phyloP scores from a whole-genome alignment of 176 grass and related monocot species.

The Saccharum spontaneum region DNA sequence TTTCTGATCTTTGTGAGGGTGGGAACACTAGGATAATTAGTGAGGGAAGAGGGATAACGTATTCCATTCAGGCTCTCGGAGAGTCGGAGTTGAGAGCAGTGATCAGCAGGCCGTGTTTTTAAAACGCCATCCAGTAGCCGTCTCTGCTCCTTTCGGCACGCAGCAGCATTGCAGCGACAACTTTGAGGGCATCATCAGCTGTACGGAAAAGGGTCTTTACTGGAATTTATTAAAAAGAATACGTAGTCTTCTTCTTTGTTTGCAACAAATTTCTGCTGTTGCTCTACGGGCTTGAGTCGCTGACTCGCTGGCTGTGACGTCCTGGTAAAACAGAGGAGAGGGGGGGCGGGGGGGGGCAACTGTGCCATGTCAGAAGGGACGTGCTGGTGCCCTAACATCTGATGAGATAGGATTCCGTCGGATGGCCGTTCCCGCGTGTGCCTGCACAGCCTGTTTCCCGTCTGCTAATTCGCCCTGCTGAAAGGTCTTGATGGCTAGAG shows the following conservation, averaged over 20 bases:
- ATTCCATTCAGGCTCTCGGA: neutral
- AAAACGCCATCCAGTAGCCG: conserved; percentile 5
- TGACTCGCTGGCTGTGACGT: neutral
- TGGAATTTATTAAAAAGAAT: neutral
- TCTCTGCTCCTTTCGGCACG: conserved; percentile 19
- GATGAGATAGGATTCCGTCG: too few relatives aligned
- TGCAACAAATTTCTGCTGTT: neutral
- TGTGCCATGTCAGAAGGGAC: too few relatives aligned
- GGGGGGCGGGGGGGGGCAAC: neutral
- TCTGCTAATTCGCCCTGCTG: too few relatives aligned
- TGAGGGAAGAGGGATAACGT: neutral
- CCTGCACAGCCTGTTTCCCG: too few relatives aligned
- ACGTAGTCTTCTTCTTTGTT: neutral
- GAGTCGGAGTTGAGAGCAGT: too few relatives aligned
- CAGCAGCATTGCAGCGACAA: neutral
- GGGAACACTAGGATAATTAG: too few relatives aligned
- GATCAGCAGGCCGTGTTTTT: neutral
- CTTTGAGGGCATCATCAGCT: neutral
- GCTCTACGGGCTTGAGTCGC: neutral
- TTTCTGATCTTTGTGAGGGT: neutral
- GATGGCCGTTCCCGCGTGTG: too few relatives aligned
- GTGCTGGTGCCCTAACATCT: too few relatives aligned
- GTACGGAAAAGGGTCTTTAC: neutral
- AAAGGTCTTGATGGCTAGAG: too few relatives aligned
- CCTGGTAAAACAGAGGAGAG: neutral